These are phyloP conservation scores for Quercus lobata DNA, from an alignment of 331 rosid species.

Conservation along the genomic window DNA sequence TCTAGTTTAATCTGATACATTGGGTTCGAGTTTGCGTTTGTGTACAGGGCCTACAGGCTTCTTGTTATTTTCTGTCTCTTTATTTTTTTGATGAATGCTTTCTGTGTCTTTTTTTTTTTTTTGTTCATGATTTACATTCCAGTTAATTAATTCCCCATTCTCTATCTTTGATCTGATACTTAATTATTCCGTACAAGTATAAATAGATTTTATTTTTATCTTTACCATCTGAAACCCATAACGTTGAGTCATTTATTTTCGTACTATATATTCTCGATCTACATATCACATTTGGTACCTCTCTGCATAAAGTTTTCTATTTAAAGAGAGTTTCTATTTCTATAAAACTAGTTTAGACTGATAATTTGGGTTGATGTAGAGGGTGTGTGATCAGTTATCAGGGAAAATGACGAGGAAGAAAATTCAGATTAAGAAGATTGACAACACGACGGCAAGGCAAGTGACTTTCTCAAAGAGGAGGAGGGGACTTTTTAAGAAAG, in stretches of 20 bases:
- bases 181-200: neutral
- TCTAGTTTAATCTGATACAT: neutral
- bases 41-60: neutral
- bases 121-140: neutral
- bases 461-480: conserved; percentile 77
- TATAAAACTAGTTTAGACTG: neutral
- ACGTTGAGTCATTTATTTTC: neutral
- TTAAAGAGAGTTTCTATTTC: neutral
- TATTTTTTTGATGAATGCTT: too few relatives aligned
- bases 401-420: conserved; percentile 50
- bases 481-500: conserved; percentile 73
- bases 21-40: neutral
- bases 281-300: too few relatives aligned
- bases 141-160: neutral
- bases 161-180: neutral
- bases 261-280: neutral
- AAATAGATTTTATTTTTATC: neutral
- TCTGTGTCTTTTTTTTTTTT: neutral
- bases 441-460: conserved; percentile 52
- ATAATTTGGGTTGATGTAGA: neutral
- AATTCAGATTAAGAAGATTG: conserved; percentile 65
- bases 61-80: neutral
- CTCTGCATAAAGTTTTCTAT: neutral
- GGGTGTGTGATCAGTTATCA: neutral
- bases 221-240: neutral